phyloP scores from a whole-genome alignment of 2,329 filamentous ascomycete species.

The Scedosporium minutisporum region DNA sequence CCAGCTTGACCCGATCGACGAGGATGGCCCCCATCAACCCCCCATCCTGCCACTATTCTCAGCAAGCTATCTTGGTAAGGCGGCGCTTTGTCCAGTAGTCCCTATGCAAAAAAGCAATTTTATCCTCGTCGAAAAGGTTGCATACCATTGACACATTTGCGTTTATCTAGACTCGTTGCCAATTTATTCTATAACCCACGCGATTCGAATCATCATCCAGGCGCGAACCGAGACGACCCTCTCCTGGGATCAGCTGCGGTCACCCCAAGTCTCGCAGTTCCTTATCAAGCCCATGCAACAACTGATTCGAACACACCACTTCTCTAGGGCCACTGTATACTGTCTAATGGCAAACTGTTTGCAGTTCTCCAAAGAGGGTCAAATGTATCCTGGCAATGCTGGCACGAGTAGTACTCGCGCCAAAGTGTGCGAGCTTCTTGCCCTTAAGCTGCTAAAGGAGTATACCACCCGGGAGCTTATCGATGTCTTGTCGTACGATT shows the following conservation, averaged over 20 bases:
- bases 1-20: conserved; percentile 9
- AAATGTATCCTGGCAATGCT: conserved; percentile 72
- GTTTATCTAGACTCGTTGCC: conserved; percentile 61
- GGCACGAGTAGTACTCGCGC: conserved; percentile 77
- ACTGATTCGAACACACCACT: conserved; percentile 73
- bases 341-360: conserved; percentile 88
- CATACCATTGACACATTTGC: conserved; percentile 14
- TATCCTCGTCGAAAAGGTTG: too few species aligned
- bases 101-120: not conserved
- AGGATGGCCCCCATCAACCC: conserved; percentile 13
- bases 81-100: conserved; percentile 1
- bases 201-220: conserved; percentile 75
- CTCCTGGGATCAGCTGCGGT: conserved; percentile 88
- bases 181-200: conserved; percentile 83
- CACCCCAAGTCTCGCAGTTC: conserved; percentile 94
- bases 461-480: conserved; percentile 84
- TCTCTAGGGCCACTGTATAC: conserved; percentile 78
- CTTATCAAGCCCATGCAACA: conserved; percentile 92
- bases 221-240: conserved; percentile 84
- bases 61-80: conserved; percentile 61
- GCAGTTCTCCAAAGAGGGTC: conserved; percentile 82
- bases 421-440: conserved; percentile 81
- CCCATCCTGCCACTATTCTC: conserved; percentile 68
- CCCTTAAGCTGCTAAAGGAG: conserved; percentile 82
- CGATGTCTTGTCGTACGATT: conserved; percentile 90